These are phyloP conservation scores for Ganoderma meredithae DNA, from an alignment of 1,284 basidiomycete genomes.

Conservation along the genomic window DNA sequence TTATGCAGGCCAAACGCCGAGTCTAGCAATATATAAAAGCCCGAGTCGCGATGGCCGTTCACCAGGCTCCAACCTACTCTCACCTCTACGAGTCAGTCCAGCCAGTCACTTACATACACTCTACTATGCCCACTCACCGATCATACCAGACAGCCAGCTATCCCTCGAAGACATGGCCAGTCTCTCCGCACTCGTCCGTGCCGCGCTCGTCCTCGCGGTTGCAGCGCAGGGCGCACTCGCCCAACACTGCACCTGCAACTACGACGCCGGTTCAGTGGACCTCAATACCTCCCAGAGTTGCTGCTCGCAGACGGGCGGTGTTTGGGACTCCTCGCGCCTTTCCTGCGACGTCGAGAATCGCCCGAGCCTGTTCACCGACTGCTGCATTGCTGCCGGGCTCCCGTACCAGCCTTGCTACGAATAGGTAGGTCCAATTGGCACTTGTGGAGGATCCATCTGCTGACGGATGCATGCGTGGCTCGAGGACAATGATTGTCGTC, in stretches of 20 bases:
- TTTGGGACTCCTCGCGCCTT: background rate
- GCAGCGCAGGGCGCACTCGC: conserved; percentile 1
- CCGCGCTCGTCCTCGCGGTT: conserved; percentile 4
- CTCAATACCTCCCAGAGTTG: background rate
- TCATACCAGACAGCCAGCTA: background rate
- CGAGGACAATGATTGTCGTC: background rate
- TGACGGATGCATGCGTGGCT: conserved; percentile 1
- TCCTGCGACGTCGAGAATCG: background rate
- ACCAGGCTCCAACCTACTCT: background rate
- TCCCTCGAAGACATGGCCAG: background rate
- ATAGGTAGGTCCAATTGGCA: conserved; percentile 1
- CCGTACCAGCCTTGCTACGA: background rate
- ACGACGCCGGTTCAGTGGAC: background rate
- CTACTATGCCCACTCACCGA: conserved; percentile 1
- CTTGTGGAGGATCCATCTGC: background rate
- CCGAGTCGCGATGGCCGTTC: conserved; percentile 3
- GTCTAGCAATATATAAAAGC: conserved; percentile 1
- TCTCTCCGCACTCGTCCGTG: conserved; percentile 4
- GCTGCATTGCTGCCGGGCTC: background rate
- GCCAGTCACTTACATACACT: background rate
- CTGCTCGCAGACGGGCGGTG: conserved; percentile 1
- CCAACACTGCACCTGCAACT: conserved; percentile 3
- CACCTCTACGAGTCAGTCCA: background rate
- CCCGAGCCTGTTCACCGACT: background rate
- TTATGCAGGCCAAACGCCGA: conserved; percentile 4